Evolutionary conservation across 23 red algal genomes (phyloP).

Genomic region (Agarophyton chilense): DNA sequence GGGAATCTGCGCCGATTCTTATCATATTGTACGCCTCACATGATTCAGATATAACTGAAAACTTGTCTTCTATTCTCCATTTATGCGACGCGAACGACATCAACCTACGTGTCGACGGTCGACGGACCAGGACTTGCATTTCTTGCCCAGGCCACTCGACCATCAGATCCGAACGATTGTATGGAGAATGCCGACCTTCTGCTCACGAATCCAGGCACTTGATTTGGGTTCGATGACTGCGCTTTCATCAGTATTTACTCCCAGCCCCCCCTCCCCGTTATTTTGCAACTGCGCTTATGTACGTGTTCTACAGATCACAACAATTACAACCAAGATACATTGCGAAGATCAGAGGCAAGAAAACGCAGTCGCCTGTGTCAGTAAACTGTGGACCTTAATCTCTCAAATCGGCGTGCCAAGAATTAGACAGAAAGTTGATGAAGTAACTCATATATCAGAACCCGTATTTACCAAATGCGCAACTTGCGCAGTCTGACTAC

Average conservation of each 20-base stretch:
- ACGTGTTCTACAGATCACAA: not conserved
- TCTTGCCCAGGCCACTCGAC: conserved; percentile 21
- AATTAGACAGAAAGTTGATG: conserved; percentile 23
- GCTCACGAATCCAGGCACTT: conserved; percentile 30
- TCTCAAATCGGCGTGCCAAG: conserved; percentile 24
- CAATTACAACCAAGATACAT: not conserved
- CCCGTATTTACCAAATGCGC: not conserved
- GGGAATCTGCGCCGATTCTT: not conserved
- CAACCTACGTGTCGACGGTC: conserved; percentile 23
- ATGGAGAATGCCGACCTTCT: conserved; percentile 9
- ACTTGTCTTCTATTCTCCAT: conserved; percentile 4
- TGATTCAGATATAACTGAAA: conserved; percentile 23
- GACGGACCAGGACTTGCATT: conserved; percentile 49
- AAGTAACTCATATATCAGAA: conserved; percentile 9
- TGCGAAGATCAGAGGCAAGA: not conserved
- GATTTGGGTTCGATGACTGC: conserved; percentile 62
- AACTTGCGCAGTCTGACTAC: not conserved
- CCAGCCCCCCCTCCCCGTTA: not conserved
- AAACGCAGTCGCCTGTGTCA: not conserved
- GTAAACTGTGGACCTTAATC: conserved; percentile 40
- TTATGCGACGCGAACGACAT: conserved; percentile 9
- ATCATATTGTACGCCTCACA: conserved; percentile 15
- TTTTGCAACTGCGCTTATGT: not conserved
- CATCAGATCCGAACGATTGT: conserved; percentile 41
- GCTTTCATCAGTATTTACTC: conserved; percentile 24